These are phyloP conservation scores for Striga asiatica DNA, from an alignment of 257 asterid species.

Conservation along the genomic window DNA sequence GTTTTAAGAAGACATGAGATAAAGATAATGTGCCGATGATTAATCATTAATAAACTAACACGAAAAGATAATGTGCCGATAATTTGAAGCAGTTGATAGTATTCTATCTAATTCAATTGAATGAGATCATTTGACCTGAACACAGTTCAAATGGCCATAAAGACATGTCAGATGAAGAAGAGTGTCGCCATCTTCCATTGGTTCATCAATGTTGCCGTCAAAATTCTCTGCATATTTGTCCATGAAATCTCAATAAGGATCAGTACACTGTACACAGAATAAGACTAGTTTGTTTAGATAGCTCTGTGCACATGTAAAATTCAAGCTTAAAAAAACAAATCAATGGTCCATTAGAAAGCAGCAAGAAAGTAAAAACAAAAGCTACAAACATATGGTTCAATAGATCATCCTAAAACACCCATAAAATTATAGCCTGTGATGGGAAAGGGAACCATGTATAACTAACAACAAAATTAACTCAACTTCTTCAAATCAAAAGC, in stretches of 20 bases:
- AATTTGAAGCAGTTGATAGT: no score
- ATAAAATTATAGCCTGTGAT: not conserved
- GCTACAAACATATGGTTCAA: not conserved
- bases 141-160: constrained; percentile 70
- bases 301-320: not conserved
- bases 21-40: not conserved
- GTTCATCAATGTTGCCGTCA: constrained; percentile 57
- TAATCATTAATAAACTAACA: not conserved
- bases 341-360: not conserved
- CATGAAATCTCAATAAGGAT: constrained; percentile 10
- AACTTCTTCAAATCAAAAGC: not conserved
- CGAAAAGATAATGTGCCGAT: no score
- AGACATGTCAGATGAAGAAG: constrained; percentile 87
- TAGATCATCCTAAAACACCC: not conserved
- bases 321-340: not conserved
- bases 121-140: constrained; percentile 36
- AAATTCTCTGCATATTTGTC: constrained; percentile 38
- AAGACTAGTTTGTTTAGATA: not conserved
- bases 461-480: not conserved
- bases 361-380: not conserved
- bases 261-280: not conserved
- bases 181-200: constrained; percentile 89
- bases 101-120: not conserved
- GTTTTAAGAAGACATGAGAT: not conserved
- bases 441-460: not conserved